Percentiles rank a stretch among this genome's conserved stretches.
These are phyloP conservation scores for Zancudomyces culisetae DNA, from an alignment of 371 early-diverging fungal genomes.

Conservation along the genomic window DNA sequence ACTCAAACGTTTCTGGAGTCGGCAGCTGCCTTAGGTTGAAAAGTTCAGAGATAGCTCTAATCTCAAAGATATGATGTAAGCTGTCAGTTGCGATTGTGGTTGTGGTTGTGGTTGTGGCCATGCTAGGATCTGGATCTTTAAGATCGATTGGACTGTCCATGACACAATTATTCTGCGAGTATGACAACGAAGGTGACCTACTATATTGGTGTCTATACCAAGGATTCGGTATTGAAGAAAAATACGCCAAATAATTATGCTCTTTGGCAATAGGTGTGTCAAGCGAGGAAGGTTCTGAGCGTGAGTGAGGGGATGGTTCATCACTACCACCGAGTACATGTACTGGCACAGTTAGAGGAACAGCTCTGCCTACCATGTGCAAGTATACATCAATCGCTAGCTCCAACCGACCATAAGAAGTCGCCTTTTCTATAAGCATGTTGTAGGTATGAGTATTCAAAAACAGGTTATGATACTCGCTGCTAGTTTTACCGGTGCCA, in stretches of 20 bases:
- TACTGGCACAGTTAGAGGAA: neutral
- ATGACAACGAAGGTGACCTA: too few species aligned
- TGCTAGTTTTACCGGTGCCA: too few species aligned
- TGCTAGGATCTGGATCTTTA: neutral
- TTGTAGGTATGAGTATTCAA: neutral
- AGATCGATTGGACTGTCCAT: too few species aligned
- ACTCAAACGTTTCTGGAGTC: neutral
- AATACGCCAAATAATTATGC: neutral
- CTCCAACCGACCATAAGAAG: neutral
- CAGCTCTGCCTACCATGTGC: conserved; percentile 3
- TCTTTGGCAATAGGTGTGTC: neutral
- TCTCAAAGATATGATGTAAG: neutral
- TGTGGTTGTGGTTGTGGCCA: neutral
- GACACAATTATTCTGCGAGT: neutral
- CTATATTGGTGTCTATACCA: too few species aligned
- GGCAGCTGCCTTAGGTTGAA: neutral
- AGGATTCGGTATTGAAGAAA: neutral
- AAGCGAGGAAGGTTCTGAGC: too few species aligned
- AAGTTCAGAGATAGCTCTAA: neutral
- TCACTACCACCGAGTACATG: neutral
- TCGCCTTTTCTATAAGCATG: neutral
- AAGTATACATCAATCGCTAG: conserved; percentile 2
- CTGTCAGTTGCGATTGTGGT: neutral
- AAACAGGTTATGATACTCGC: too few species aligned
- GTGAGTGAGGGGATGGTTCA: too few species aligned